phyloP scores from a whole-genome alignment of 306 rosid species.

The Sphenostylis stenocarpa region DNA sequence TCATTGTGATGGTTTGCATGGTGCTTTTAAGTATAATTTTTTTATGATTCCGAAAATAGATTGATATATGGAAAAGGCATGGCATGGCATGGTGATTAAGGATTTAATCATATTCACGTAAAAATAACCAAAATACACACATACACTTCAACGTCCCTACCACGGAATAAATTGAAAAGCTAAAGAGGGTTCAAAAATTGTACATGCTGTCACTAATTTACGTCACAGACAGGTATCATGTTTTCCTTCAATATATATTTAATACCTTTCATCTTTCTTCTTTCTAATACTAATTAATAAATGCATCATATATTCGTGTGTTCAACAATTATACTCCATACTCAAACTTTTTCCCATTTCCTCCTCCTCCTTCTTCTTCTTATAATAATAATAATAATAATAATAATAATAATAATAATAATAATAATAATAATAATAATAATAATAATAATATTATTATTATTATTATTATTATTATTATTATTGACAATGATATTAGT shows the following conservation, averaged over 20 bases:
- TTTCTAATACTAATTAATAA: slow-evolving; percentile 40
- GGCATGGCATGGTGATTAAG: slow-evolving; percentile 17
- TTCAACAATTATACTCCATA: slow-evolving; percentile 19
- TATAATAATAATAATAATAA: too few relatives aligned
- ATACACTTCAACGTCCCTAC: not conserved
- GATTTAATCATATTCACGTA: not conserved
- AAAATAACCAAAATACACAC: not conserved
- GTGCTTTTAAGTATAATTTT: too few relatives aligned
- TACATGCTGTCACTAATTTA: slow-evolving; percentile 25
- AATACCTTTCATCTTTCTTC: slow-evolving; percentile 9
- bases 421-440: too few relatives aligned
- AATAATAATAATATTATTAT: too few relatives aligned
- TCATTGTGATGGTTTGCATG: too few relatives aligned
- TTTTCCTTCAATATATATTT: slow-evolving; percentile 33
- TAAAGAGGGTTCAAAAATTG: slow-evolving; percentile 11
- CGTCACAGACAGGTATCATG: slow-evolving; percentile 39
- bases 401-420: too few relatives aligned
- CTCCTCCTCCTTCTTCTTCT: too few relatives aligned
- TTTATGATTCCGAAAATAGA: too few relatives aligned
- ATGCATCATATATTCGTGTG: slow-evolving; percentile 34
- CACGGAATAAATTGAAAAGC: slow-evolving; percentile 24
- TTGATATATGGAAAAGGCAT: not conserved
- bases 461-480: too few relatives aligned
- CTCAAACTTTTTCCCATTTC: too few relatives aligned
- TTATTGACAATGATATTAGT: slow-evolving; percentile 11